These are phyloP conservation scores for Chara braunii DNA, from an alignment of 139 green algal species.

Conservation along the genomic window DNA sequence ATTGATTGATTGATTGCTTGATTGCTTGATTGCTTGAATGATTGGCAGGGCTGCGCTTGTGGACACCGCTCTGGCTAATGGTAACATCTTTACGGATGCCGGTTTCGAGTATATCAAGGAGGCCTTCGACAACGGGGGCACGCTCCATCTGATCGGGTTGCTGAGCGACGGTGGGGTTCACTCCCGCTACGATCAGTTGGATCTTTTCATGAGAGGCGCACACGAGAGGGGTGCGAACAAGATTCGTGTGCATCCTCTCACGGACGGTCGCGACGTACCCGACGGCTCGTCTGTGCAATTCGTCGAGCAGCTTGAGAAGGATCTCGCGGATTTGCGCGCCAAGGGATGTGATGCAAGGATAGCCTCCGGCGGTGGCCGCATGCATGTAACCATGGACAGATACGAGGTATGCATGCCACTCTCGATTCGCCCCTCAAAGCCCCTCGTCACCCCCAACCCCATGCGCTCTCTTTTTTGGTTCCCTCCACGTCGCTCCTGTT, in stretches of 20 bases:
- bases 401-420: constrained; percentile 64
- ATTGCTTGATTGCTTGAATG: not conserved
- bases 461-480: too few species aligned
- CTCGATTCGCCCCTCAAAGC: too few species aligned
- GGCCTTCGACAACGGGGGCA: constrained; percentile 66
- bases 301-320: constrained; percentile 59
- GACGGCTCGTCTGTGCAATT: constrained; percentile 64
- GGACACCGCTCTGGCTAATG: constrained; percentile 74
- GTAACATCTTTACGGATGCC: constrained; percentile 66
- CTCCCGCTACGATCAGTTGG: constrained; percentile 77
- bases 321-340: constrained; percentile 48
- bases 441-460: too few species aligned
- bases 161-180: constrained; percentile 87
- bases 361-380: constrained; percentile 84
- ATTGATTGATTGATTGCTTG: not conserved
- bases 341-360: constrained; percentile 68
- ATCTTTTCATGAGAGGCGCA: constrained; percentile 53
- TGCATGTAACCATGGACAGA: constrained; percentile 92
- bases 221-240: constrained; percentile 72
- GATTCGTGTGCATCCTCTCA: constrained; percentile 83
- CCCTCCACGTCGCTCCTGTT: too few species aligned
- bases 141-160: constrained; percentile 90
- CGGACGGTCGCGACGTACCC: constrained; percentile 85
- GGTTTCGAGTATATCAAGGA: constrained; percentile 75
- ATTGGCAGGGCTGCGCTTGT: constrained; percentile 70